Evolutionary conservation across 2,329 filamentous ascomycete genomes (phyloP).

Genomic region (Ophiosphaerella korrae): DNA sequence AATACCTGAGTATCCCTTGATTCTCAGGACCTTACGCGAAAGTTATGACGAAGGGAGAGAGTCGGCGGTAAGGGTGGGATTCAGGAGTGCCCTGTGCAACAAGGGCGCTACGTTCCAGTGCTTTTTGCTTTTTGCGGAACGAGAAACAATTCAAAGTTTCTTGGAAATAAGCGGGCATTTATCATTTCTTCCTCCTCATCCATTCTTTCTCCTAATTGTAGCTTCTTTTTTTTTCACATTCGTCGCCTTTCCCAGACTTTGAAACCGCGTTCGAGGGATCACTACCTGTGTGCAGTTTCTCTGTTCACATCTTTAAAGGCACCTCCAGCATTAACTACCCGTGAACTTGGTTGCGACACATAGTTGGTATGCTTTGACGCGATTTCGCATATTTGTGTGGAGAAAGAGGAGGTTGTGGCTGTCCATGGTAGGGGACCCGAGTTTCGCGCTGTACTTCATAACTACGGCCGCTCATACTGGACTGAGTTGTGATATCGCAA

Average conservation of each 20-base stretch:
- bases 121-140: constrained; percentile 9
- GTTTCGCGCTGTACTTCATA: neutral
- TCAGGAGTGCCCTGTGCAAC: constrained; percentile 8
- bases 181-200: neutral
- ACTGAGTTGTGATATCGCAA: too few relatives aligned
- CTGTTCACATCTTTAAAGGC: neutral
- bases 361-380: constrained; percentile 2
- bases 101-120: constrained; percentile 7
- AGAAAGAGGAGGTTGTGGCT: constrained; percentile 1
- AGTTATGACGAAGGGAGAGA: constrained; percentile 7
- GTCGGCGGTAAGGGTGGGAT: constrained; percentile 6
- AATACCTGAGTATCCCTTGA: constrained; percentile 1
- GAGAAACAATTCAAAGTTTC: constrained; percentile 6
- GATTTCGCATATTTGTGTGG: neutral
- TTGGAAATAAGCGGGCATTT: constrained; percentile 2
- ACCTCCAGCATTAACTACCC: neutral
- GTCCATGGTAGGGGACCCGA: neutral
- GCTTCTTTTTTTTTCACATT: neutral
- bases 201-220: neutral
- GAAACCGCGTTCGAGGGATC: neutral
- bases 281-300: neutral
- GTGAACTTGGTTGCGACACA: neutral
- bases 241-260: neutral
- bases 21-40: constrained; percentile 2
- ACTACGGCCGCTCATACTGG: neutral